A percentile compares a stretch with the other conserved stretches of the same genome.
Evolutionary conservation across 192 early-diverging fungal species (phyloP).

Genomic region (Phycomyces nitens): DNA sequence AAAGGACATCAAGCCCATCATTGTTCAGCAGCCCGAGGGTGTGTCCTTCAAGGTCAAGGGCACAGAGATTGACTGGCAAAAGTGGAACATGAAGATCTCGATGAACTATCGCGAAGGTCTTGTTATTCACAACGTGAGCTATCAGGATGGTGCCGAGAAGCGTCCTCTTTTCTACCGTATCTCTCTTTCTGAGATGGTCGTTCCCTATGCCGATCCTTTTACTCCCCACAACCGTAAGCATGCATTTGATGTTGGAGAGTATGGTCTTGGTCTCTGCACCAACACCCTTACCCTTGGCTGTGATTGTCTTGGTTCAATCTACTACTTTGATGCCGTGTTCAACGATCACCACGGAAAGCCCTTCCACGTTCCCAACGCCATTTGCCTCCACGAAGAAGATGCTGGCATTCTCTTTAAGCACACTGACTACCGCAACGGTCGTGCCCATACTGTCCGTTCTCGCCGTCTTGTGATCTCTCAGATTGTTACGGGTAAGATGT

Average conservation of each 20-base stretch:
- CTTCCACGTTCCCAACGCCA: slow-evolving; percentile 32
- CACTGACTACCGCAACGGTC: slow-evolving; percentile 37
- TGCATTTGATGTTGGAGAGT: slow-evolving; percentile 43
- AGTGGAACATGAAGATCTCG: slow-evolving; percentile 40
- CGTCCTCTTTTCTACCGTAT: slow-evolving; percentile 40
- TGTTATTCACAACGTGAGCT: slow-evolving; percentile 38
- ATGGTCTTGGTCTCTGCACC: slow-evolving; percentile 40
- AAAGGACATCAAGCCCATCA: slow-evolving; percentile 38
- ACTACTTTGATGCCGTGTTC: slow-evolving; percentile 40
- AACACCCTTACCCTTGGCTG: slow-evolving; percentile 37
- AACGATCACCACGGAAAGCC: slow-evolving; percentile 36
- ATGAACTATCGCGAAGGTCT: slow-evolving; percentile 44
- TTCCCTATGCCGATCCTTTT: slow-evolving; percentile 36
- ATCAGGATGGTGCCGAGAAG: slow-evolving; percentile 36
- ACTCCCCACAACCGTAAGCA: slow-evolving; percentile 35
- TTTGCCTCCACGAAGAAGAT: slow-evolving; percentile 43
- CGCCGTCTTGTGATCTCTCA: slow-evolving; percentile 37
- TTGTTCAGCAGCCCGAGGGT: slow-evolving; percentile 39
- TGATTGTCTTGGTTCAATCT: slow-evolving; percentile 40
- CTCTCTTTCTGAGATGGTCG: slow-evolving; percentile 42
- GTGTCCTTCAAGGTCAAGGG: slow-evolving; percentile 38
- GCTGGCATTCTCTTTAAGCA: slow-evolving; percentile 39
- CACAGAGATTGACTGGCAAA: slow-evolving; percentile 42
- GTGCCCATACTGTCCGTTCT: slow-evolving; percentile 35
- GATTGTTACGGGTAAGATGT: slow-evolving; percentile 35